Base-by-base conservation (phyloP, 108 stramenopile species). In the Conticribra guillardii region DNA sequence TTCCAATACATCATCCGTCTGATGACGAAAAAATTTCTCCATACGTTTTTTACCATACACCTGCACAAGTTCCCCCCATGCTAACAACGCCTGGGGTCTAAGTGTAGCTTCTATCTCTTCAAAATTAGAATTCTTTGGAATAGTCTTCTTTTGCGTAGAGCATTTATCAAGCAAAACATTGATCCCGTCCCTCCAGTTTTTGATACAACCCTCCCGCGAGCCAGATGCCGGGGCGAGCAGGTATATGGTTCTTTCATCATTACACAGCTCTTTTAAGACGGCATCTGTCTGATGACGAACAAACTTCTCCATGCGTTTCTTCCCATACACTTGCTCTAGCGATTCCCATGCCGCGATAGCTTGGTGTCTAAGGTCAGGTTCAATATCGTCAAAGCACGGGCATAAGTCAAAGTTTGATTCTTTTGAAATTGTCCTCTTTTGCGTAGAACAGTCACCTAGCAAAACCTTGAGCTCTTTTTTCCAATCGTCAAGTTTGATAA, bases 241-340 rank as follows among this genome's bases (percentile, higher is more conserved):
- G 18, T 47, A 19, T n/a, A 21, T 54, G 29, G 80, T 64, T 17
- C 77, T 28, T 32, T 47, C 3, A 64, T 83, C 47, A 18, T 49
- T 74, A 14, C 73, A 50, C 17, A 83, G 48, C 14, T 19, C 24
- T 2, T 64, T 8, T 21, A 70, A 67, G 33, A 75, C 78, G 15
- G 3, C 17, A 2, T 60, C 67, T 7, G 73, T 66, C 3, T 23
- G 47, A 32, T 54, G 33, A 1, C 52, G 49, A 18, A 5, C 7
- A 44, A 54, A 75, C 1, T 19, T 48, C 14, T 50, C 44, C 82
- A 83, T 83, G 9, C 50, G 52, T 3, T 61, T 66, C 14, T 59
- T 69, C 1, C 82, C 82, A 55, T 83, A 83, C 24, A 83, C 82
- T 64, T 83, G 82, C 16, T 83, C 82, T 52, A 83, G 79, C 52